Conservation (phyloP, 2,329 filamentous ascomycete genomes). For the Diaporthe sp. region DNA sequence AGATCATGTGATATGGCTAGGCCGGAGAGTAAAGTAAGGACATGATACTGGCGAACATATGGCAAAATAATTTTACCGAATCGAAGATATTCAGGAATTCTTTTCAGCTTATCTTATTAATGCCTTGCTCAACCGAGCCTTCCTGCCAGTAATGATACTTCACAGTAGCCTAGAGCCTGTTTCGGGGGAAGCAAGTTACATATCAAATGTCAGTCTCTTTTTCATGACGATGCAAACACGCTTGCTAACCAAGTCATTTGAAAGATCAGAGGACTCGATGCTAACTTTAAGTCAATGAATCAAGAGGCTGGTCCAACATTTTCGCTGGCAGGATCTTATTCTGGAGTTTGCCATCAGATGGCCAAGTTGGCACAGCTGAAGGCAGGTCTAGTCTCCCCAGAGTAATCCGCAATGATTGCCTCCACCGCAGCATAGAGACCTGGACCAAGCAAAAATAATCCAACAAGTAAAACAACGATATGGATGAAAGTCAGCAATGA, state of each 20-base stretch:
- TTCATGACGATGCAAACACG: too few species aligned
- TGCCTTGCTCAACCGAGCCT: not conserved
- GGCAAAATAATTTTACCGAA: not conserved
- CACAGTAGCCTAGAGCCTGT: too few species aligned
- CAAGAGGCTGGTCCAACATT: too few species aligned
- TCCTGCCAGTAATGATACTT: too few species aligned
- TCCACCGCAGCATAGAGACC: slow-evolving; percentile 27
- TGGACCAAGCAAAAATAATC: not conserved
- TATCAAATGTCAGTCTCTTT: too few species aligned
- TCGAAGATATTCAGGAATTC: too few species aligned
- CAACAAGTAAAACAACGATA: not conserved
- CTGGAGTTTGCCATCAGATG: not conserved
- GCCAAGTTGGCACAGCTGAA: slow-evolving; percentile 25
- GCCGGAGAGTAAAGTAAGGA: too few species aligned
- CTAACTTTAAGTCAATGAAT: too few species aligned
- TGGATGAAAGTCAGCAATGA: not conserved
- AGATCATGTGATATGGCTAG: not conserved
- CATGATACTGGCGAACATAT: not conserved
- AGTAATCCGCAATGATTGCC: slow-evolving; percentile 20
- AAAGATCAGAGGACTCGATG: too few species aligned
- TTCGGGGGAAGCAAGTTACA: too few species aligned
- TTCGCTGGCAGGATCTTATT: not conserved
- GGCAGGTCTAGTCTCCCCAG: not conserved
- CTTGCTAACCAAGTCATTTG: too few species aligned
- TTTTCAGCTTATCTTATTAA: not conserved